Evolutionary conservation across 2,329 filamentous ascomycete genomes (phyloP), one percentile per base, ranked within the genome.

Genomic region (Botrytis galanthina): DNA sequence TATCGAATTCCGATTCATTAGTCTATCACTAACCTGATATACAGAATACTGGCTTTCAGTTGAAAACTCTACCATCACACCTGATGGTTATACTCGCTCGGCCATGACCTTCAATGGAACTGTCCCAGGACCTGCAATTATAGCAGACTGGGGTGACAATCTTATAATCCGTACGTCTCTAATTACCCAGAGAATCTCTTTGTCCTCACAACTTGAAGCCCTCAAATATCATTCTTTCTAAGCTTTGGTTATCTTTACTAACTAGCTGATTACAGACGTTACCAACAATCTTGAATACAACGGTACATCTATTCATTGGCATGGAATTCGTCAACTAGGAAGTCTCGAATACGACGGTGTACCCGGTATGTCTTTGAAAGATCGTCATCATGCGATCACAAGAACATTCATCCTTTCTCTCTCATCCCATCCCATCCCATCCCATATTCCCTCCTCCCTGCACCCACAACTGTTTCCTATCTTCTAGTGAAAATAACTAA

Each of bases 271-370:
- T 32, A 16, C 35, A 71, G 70, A 81, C 64, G 81, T 84, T 10
- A 83, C 81, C 35, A 81, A 81, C 71, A 78, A 79, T 70, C 66
- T 80, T 57, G 48, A 74, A 39, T 26, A 82, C 51, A 86, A 87
- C 69, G 86, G 85, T 46, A 87, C 85, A 12, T 80, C 83, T 9
- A 82, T 87, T 44, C 86, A 87, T 75, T 87, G 84, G 84, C 86
- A 88, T 74, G 86, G 86, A 46, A 79, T 87, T 18, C 79, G 84
- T 35, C 84, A 86, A 75, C 76, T 84, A 12, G 80, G 82, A 54
- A 81, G 80, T 12, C 81, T 81, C 37, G 79, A 85, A 62, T 81
- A 82, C 76, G 79, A 80, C 60, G 78, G 78, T 37, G 78, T 84
- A 7, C 26, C 48, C 26, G 48, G 48, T 54, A 54, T 54, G 48